Base-by-base conservation (phyloP, 331 rosid species). In the Rhamnella rubrinervis region DNA sequence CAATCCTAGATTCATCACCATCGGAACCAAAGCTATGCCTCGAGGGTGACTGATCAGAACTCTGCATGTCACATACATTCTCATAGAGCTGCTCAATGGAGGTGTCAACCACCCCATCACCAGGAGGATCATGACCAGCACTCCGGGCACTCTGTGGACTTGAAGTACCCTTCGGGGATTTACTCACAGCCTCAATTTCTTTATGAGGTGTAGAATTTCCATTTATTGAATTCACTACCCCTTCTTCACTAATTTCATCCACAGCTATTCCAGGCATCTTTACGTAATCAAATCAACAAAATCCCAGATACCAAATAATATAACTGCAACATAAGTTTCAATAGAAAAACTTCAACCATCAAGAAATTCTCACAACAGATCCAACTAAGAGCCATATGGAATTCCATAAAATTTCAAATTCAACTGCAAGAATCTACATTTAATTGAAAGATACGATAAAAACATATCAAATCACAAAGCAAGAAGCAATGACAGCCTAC, bases 1-100 rank as follows among this genome's bases (percentile, higher is more conserved):
- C 97, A 31, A 90, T 88, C 83, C 90, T 82, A 56, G 97, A 93
- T 84, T 93, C 98, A 47, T 84, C 95, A 9, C 96, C 98, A 60
- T 93, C 89, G 1, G 92, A 88, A 62, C 84, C 89, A 80, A 82
- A 83, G 75, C 97, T 85, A 70, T 16, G 87, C 75, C 92, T 79
- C 4, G 98, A 88, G 31, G 96, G 89, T 7, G 98, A 90, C 69
- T 76, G 97, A 81, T 87, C 93, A 61, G 91, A 87, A 76, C 89
- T 85, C 71, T 85, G 92, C 86, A 86, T 79, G 66, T 87, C 93
- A 63, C 83, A 85, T 14, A 85, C 85, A 77, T 87, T 85, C 55
- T 89, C 90, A 78, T 88, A 84, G 50, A 88, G 91, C 86, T 84
- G 80, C 81, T 88, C 95, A 53, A 79, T 84, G 4, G 96, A 82